Base-by-base conservation (phyloP, 306 rosid species). In the Trifolium subterraneum region DNA sequence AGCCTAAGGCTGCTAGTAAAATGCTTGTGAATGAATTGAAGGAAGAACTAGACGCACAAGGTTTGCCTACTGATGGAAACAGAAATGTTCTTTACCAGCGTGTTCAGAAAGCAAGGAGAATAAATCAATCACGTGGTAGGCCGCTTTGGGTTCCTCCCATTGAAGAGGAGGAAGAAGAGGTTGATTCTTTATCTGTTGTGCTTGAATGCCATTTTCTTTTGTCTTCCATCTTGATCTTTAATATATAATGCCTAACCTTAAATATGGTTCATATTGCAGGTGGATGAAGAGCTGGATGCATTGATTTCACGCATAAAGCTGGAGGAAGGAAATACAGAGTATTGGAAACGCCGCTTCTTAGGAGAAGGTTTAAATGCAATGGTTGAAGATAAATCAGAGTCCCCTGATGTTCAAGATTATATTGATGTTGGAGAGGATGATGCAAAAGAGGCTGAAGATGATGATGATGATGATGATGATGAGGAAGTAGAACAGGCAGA, bases 131-230 rank as follows among this genome's bases (percentile, higher is more conserved):
- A 74, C 97, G 97, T 50, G 97, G 98, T 77, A 90, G 97, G 64
- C 98, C 98, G 66, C 97, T 94, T 70, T 94, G 98, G 98, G 94
- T 94, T 86, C 98, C 98, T 70, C 93, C 96, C 5, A 74, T 94
- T 19, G 97, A 91, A 81, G 95, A 87, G 83, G 97, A 90, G 74
- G 98, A 93, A 71, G 98, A 94, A 82, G 93, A 88, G 97, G 98
- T 94, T 54, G 70, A 35, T 82, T 68, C 31, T 48, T 76, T 39
- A 15, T 63, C 62, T 51, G 62, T 41, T 54, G 33, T 14, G 54
- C 50, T 15, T 54, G 52, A 33, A 47, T 55, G 16, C 47, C 22
- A 66, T 25, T 73, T 74, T 64, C 29, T 58, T 56, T 71, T 85
- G 62, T 75, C 58, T 16, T 35, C 41, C 59, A 29, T 51, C 54